These are phyloP conservation scores for Obba rivulosa DNA, from an alignment of 768 basidiomycete genomes.

Conservation along the genomic window DNA sequence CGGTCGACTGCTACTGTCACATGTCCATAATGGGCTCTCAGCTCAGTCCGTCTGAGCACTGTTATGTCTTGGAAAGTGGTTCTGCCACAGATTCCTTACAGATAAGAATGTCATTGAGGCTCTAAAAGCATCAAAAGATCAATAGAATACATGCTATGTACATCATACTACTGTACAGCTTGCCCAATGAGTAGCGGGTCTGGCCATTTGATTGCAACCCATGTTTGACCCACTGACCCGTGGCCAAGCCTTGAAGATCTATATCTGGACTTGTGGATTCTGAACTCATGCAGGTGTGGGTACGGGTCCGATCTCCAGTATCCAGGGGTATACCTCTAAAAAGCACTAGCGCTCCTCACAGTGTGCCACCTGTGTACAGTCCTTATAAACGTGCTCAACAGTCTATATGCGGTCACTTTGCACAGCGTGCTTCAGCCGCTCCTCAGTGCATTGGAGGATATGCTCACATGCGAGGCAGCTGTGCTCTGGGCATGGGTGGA, in stretches of 20 bases:
- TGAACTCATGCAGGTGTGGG: constrained; percentile 2
- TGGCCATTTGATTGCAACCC: neutral
- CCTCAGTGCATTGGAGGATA: too few relatives aligned
- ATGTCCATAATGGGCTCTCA: constrained; percentile 21
- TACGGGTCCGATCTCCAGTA: constrained; percentile 1
- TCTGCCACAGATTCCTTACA: constrained; percentile 15
- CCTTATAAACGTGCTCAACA: too few relatives aligned
- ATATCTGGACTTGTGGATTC: neutral
- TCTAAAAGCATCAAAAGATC: constrained; percentile 5
- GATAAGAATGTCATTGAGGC: constrained; percentile 16
- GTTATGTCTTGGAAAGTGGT: constrained; percentile 29
- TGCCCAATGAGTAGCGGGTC: neutral
- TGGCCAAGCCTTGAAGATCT: neutral
- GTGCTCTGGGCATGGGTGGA: too few relatives aligned
- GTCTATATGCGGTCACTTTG: too few relatives aligned
- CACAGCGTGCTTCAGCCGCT: too few relatives aligned
- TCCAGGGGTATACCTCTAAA: constrained; percentile 7
- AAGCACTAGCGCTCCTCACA: too few relatives aligned
- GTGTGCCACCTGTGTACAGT: too few relatives aligned
- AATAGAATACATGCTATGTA: constrained; percentile 2
- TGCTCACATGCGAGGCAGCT: too few relatives aligned
- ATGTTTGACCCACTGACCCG: neutral
- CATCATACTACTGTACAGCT: neutral
- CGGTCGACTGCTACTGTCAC: constrained; percentile 22
- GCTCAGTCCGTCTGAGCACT: constrained; percentile 24